Evolutionary conservation across 2,329 filamentous ascomycete species (phyloP), one percentile per base, ranked within the genome.

Genomic region (Colletotrichum godetiae): DNA sequence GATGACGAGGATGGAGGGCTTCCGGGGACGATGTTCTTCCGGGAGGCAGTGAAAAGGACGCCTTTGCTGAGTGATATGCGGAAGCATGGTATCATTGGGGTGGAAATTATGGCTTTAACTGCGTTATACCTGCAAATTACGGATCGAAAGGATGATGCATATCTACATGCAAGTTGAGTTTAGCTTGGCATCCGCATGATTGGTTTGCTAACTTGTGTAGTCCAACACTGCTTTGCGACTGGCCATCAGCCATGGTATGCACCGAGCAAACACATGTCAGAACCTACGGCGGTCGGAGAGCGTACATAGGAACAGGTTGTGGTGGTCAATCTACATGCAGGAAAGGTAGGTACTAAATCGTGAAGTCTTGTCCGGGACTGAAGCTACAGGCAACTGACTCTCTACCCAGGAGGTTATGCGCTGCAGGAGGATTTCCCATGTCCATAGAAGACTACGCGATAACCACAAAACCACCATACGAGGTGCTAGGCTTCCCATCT

Each of bases 271-370:
- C 0, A 64, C 11, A 10, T 6, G 13, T 10, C 52, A 59, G 42
- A 31, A 31, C 22, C 12, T 65, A 1, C 52, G 31, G 3, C 57
- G 73, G 0, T 67, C 73, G 4, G 73, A 73, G 13, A 22, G 10
- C 0, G 65, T 68, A 2, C 73, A 74, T 7, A 56, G 65, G 0
- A 72, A 73, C 37, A 35, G 69, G 27, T 61, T 74, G 3, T 73
- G 73, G 73, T 74, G 73, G 73, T 68, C 73, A 1, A 31, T 74
- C 7, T 74, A 74, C 53, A 73, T 74, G 73, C 73, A 74, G 13
- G 72, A 72, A 52, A 60, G 72, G 72, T 65, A 42, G 37, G 3
- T 42, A 15, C 6, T 5, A 19, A 33, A 46, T 19, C 4, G 3
- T 15, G 2, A 12, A 11, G 27, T 33, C 13, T 7, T 10, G 22